Conservation (phyloP, 2,329 filamentous ascomycete species). For the Colletotrichum higginsianum region DNA sequence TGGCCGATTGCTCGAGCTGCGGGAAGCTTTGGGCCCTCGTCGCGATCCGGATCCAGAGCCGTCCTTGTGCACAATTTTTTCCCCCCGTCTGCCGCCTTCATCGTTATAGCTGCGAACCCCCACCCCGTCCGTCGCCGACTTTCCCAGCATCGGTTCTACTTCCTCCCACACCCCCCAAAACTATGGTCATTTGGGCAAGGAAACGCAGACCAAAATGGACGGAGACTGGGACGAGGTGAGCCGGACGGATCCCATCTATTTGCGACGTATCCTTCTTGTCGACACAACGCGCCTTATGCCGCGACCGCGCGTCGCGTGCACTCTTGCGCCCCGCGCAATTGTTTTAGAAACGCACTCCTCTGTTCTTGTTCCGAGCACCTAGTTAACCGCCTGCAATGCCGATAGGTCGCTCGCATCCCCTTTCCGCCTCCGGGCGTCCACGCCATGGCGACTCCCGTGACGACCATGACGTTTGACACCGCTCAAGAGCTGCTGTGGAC, state of each 20-base stretch:
- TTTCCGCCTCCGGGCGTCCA: slow-evolving; percentile 83
- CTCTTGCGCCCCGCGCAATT: slow-evolving; percentile 43
- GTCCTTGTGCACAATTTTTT: slow-evolving; percentile 9
- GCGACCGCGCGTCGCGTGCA: slow-evolving; percentile 3
- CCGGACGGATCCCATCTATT: slow-evolving; percentile 41
- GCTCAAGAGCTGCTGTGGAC: slow-evolving; percentile 92
- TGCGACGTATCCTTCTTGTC: neutral
- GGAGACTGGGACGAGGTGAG: slow-evolving; percentile 78
- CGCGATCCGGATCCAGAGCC: slow-evolving; percentile 12
- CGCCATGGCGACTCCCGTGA: slow-evolving; percentile 78
- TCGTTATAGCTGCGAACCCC: neutral
- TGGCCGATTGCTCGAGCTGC: slow-evolving; percentile 21
- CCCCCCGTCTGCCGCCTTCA: neutral
- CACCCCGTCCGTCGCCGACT: slow-evolving; percentile 15
- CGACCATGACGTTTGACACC: slow-evolving; percentile 90
- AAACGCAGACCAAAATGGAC: slow-evolving; percentile 68
- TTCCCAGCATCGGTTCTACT: slow-evolving; percentile 2
- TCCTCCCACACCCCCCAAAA: slow-evolving; percentile 23
- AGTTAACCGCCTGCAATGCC: slow-evolving; percentile 30
- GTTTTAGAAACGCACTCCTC: slow-evolving; percentile 30
- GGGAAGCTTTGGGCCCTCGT: slow-evolving; percentile 33
- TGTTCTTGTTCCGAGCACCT: slow-evolving; percentile 14
- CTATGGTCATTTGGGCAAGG: slow-evolving; percentile 56
- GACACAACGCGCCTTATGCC: neutral
- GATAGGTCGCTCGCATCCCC: slow-evolving; percentile 83